phyloP scores from a whole-genome alignment of 2,329 filamentous ascomycete species.

The Biscogniauxia sp. region DNA sequence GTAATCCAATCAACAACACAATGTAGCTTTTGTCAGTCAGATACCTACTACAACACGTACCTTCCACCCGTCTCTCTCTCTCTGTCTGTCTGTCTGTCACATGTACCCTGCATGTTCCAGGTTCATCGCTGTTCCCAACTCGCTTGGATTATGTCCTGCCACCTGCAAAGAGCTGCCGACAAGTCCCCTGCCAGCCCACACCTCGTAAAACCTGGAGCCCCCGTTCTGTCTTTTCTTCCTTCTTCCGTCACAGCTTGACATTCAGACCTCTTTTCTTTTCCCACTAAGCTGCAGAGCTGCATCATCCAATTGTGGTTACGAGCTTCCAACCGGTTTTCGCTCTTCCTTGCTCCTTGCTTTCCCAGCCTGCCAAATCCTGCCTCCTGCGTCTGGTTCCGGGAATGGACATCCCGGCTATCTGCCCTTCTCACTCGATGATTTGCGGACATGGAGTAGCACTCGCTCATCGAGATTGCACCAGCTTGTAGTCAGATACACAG shows the following conservation, averaged over 20 bases:
- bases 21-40: too few relatives aligned
- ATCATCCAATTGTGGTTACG: slow-evolving; percentile 1
- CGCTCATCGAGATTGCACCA: background rate
- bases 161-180: background rate
- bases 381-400: background rate
- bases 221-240: background rate
- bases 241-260: background rate
- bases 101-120: too few relatives aligned
- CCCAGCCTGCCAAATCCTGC: background rate
- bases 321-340: background rate
- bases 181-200: background rate
- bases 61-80: too few relatives aligned
- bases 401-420: background rate
- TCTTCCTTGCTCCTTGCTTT: background rate
- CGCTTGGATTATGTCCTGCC: background rate
- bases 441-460: background rate
- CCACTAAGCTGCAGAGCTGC: slow-evolving; percentile 4
- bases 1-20: too few relatives aligned
- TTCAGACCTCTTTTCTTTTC: slow-evolving; percentile 1
- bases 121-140: background rate
- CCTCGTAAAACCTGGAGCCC: background rate
- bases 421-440: background rate
- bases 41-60: too few relatives aligned
- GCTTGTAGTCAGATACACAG: background rate
- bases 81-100: too few relatives aligned